Base-by-base conservation (phyloP, 352 stramenopile genomes). In the Thalassiosira mediterranea region DNA sequence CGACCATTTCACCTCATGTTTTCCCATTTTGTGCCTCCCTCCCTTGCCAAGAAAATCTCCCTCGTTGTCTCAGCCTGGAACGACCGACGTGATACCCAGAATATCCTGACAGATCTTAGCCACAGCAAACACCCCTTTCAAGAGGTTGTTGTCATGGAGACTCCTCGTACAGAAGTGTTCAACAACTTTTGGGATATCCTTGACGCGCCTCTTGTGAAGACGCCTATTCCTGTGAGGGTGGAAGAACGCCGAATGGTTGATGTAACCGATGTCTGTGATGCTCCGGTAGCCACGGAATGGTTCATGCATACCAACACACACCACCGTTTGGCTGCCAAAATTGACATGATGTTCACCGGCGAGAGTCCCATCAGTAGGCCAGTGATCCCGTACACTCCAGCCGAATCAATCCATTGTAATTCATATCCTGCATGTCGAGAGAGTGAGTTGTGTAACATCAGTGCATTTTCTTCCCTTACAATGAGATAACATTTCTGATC, bases 231-330 rank as follows among this genome's bases (percentile, higher is more conserved):
- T 21, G 42, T n/a, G 5, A n/a, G n/a, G n/a, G n/a, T 51, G 1
- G 11, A 26, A 13, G 13, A 51, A 13, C 42, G 42, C 13, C 42
- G 21, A 17, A 51, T 26, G 5, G 13, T 21, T 10, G 49, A 58
- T n/a, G 21, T 58, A 38, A 58, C 26, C 0, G 49, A 58, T 32
- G 49, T 58, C 15, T 58, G 49, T n/a, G 49, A 58, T 47, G 49
- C 49, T 15, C 49, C 49, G 10, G 49, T 58, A 15, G 19, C 7
- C 26, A 58, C 49, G 8, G 49, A 58, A 32, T 58, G 19, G 21
- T 58, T 58, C 49, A 28, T 28, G n/a, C 19, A 28, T 23, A 58
- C 49, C 5, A 58, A 58, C 17, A 38, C 49, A 13, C 37, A 58
- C 26, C 49, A 58, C 4, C 5, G 37, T 7, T 21, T 58, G 19